Evolutionary conservation across 768 basidiomycete species (phyloP).

Genomic region (Lentinula sp.): DNA sequence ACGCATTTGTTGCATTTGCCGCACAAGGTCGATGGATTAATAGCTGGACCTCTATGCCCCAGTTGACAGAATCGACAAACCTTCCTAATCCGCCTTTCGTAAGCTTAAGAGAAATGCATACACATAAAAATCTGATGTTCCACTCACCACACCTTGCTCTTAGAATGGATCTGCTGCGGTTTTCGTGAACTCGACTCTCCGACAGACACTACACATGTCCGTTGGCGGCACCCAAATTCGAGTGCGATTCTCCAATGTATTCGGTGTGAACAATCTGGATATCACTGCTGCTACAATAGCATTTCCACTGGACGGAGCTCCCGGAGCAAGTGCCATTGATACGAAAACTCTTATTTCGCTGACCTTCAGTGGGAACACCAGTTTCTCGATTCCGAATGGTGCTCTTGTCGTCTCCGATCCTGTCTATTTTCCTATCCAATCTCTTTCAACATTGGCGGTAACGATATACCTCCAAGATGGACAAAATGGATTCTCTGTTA

Average conservation of each 20-base stretch:
- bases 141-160: background rate
- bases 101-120: background rate
- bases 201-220: slow-evolving; percentile 42
- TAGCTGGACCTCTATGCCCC: slow-evolving; percentile 29
- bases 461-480: slow-evolving; percentile 35
- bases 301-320: slow-evolving; percentile 27
- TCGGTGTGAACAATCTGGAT: slow-evolving; percentile 34
- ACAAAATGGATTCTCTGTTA: slow-evolving; percentile 33
- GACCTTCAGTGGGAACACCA: slow-evolving; percentile 38
- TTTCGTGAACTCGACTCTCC: slow-evolving; percentile 40
- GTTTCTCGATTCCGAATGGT: slow-evolving; percentile 36
- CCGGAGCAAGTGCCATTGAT: slow-evolving; percentile 31
- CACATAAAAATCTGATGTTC: background rate
- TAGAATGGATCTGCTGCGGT: slow-evolving; percentile 23
- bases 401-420: slow-evolving; percentile 40
- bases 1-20: slow-evolving; percentile 7
- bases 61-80: slow-evolving; percentile 29
- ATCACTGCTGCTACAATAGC: slow-evolving; percentile 41
- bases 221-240: slow-evolving; percentile 33
- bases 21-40: background rate
- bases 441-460: slow-evolving; percentile 33
- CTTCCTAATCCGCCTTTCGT: slow-evolving; percentile 29
- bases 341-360: slow-evolving; percentile 26
- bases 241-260: slow-evolving; percentile 42
- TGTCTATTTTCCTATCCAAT: slow-evolving; percentile 29